A percentile compares a stretch with the other conserved stretches of the same genome.
Evolutionary conservation across 768 basidiomycete genomes (phyloP).

Genomic region (Dioszegia aurantiaca): DNA sequence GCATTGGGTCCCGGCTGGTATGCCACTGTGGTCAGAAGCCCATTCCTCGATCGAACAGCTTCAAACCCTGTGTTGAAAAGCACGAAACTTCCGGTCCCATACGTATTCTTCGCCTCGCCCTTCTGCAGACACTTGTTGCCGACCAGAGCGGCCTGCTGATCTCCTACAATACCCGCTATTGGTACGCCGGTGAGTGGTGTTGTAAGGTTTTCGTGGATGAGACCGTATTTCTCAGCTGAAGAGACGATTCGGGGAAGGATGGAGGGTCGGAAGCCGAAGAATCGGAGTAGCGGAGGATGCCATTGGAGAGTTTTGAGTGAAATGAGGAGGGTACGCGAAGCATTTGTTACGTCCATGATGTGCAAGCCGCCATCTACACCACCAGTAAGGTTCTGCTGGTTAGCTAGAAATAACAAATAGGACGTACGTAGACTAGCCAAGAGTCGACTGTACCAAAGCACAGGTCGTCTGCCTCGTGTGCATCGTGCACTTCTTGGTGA

Average conservation of each 20-base stretch:
- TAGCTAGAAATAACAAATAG: slow-evolving; percentile 5
- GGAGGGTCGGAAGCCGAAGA: slow-evolving; percentile 75
- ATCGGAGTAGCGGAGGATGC: slow-evolving; percentile 76
- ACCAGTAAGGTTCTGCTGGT: slow-evolving; percentile 72
- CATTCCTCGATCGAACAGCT: slow-evolving; percentile 78
- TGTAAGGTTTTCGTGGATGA: slow-evolving; percentile 56
- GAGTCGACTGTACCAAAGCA: slow-evolving; percentile 94
- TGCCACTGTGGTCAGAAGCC: slow-evolving; percentile 84
- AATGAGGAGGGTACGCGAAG: slow-evolving; percentile 89
- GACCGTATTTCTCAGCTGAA: slow-evolving; percentile 87
- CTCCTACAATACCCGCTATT: slow-evolving; percentile 92
- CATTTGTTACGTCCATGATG: slow-evolving; percentile 90
- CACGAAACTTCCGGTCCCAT: slow-evolving; percentile 94
- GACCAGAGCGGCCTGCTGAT: slow-evolving; percentile 93
- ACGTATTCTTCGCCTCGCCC: slow-evolving; percentile 97
- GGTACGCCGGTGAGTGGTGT: slow-evolving; percentile 66
- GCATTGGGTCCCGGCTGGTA: slow-evolving; percentile 78
- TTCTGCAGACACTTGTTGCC: slow-evolving; percentile 90
- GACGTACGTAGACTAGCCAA: slow-evolving; percentile 82
- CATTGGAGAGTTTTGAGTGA: slow-evolving; percentile 77
- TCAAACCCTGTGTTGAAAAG: slow-evolving; percentile 89
- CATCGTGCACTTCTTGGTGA: slow-evolving; percentile 67
- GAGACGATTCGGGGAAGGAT: slow-evolving; percentile 84
- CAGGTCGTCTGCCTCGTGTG: slow-evolving; percentile 76
- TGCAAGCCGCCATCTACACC: slow-evolving; percentile 68